Conservation (phyloP, 2,329 filamentous ascomycete species). For the Thelonectria rubi region DNA sequence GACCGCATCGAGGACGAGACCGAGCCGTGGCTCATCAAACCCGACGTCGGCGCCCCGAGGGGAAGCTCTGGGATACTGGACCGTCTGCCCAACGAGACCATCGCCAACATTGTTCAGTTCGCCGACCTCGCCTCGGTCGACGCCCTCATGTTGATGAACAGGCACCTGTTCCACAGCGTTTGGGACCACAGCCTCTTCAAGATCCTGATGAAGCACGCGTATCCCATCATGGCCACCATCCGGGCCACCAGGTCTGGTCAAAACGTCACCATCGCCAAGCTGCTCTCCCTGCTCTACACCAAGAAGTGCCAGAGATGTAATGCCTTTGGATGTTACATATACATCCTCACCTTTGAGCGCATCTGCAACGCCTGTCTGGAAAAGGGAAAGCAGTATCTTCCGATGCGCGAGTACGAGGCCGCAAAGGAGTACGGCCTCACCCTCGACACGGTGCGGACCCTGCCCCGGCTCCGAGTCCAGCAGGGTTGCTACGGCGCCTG, state of each 20-base stretch:
- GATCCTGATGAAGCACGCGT: background rate
- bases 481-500: background rate
- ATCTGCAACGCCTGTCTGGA: background rate
- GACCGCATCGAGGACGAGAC: background rate
- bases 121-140: background rate
- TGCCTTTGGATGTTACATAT: conserved; percentile 2
- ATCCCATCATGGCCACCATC: background rate
- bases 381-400: background rate
- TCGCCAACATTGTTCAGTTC: background rate
- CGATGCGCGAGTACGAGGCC: background rate
- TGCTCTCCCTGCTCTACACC: background rate
- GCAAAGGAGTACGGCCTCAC: background rate
- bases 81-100: background rate
- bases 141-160: background rate
- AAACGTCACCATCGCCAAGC: background rate
- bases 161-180: background rate
- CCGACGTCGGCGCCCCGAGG: background rate
- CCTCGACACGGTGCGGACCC: background rate
- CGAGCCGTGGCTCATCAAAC: background rate
- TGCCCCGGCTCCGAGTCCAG: background rate
- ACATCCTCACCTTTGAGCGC: background rate
- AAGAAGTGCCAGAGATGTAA: background rate
- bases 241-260: background rate
- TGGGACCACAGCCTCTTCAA: background rate
- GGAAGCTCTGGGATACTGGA: background rate